phyloP scores from a whole-genome alignment of 257 asterid genomes.

The Nemophila menziesii region DNA sequence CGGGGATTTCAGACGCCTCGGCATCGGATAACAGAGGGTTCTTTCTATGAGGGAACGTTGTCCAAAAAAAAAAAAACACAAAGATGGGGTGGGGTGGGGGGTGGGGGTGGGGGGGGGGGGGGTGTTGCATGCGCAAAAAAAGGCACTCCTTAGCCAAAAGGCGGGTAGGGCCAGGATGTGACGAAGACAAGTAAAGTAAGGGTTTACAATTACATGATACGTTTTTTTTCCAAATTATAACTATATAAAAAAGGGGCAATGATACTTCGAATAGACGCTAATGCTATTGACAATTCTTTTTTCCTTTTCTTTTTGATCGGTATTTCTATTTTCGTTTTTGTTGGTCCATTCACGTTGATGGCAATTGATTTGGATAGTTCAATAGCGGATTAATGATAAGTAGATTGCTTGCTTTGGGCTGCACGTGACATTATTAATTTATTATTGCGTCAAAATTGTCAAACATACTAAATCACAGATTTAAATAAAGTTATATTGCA shows the following conservation, averaged over 20 bases:
- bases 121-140: not conserved
- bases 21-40: too few relatives aligned
- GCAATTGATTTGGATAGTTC: not conserved
- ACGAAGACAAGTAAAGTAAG: not conserved
- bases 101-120: not conserved
- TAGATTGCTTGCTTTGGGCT: not conserved
- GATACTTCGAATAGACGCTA: constrained; percentile 23
- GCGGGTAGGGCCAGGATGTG: not conserved
- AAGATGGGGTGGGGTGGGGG: not conserved
- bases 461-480: too few relatives aligned
- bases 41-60: too few relatives aligned
- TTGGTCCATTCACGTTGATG: not conserved
- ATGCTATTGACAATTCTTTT: constrained; percentile 12
- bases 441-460: not conserved
- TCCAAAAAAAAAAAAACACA: too few relatives aligned
- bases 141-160: constrained; percentile 5
- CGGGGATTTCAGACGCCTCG: too few relatives aligned
- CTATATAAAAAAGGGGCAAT: too few relatives aligned
- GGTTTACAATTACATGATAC: too few relatives aligned
- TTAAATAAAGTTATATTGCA: too few relatives aligned
- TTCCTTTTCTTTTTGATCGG: not conserved
- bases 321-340: too few relatives aligned
- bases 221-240: too few relatives aligned
- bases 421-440: not conserved
- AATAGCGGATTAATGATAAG: not conserved